These are phyloP conservation scores for Calonectria montana DNA, from an alignment of 2,329 filamentous ascomycete genomes.

Conservation along the genomic window DNA sequence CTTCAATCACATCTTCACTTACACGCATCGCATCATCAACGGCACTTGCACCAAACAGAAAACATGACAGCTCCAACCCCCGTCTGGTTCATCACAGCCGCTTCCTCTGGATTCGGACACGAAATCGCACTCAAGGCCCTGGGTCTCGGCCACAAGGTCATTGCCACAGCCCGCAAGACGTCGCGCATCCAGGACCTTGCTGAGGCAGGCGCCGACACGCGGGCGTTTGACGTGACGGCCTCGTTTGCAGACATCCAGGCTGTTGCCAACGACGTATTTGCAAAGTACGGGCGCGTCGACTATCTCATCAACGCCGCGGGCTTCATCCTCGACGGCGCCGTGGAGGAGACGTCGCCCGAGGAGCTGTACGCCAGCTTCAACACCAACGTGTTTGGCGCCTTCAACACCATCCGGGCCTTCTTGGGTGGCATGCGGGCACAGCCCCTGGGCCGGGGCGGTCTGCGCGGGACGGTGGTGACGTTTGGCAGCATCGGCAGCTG, in stretches of 20 bases:
- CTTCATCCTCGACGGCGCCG: constrained; percentile 55
- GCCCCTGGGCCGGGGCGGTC: constrained; percentile 36
- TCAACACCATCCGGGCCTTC: constrained; percentile 61
- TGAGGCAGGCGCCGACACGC: constrained; percentile 53
- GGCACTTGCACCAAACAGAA: neutral
- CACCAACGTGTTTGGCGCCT: constrained; percentile 65
- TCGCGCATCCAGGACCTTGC: constrained; percentile 55
- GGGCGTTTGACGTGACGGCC: constrained; percentile 60
- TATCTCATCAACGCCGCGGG: constrained; percentile 62
- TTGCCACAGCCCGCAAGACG: constrained; percentile 60
- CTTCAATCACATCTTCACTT: neutral
- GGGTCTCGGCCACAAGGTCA: constrained; percentile 58
- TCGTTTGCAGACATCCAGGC: constrained; percentile 50
- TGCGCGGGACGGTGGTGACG: constrained; percentile 50
- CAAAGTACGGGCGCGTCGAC: constrained; percentile 54
- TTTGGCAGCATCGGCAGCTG: constrained; percentile 62
- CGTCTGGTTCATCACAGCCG: constrained; percentile 66
- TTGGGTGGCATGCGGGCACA: constrained; percentile 59
- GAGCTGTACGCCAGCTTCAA: constrained; percentile 56
- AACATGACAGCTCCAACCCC: constrained; percentile 35
- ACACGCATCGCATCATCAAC: neutral
- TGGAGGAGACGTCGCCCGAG: constrained; percentile 53
- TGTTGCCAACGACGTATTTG: constrained; percentile 47
- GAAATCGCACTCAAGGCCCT: constrained; percentile 57
- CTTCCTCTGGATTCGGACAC: constrained; percentile 63